Evolutionary conservation across 345 rosid genomes (phyloP).

Genomic region (Eucalyptus fibrosa): DNA sequence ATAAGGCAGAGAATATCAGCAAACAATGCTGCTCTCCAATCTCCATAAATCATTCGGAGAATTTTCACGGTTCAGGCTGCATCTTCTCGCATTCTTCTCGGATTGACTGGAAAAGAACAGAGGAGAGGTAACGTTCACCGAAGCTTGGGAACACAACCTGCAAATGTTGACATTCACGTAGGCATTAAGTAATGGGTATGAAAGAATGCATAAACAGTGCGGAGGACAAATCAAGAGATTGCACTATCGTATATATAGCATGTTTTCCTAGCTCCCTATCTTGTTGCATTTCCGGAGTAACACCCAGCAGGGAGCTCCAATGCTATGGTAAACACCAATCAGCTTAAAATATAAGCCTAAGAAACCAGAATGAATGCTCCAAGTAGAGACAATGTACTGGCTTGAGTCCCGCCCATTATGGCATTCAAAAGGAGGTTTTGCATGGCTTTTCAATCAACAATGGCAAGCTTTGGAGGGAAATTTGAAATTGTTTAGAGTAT

Average conservation of each 20-base stretch:
- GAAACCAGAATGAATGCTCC: neutral
- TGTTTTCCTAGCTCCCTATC: neutral
- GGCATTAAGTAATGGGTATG: neutral
- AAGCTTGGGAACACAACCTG: constrained; percentile 97
- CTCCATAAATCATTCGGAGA: neutral
- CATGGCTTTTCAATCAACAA: neutral
- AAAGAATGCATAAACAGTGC: neutral
- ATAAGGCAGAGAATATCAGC: neutral
- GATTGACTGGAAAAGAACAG: constrained; percentile 85
- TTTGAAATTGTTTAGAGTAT: neutral
- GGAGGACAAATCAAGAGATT: neutral
- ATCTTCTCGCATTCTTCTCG: constrained; percentile 83
- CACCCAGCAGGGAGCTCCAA: neutral
- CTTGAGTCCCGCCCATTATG: neutral
- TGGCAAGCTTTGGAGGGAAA: neutral
- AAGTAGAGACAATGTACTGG: neutral
- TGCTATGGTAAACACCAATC: neutral
- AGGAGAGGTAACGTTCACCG: constrained; percentile 81
- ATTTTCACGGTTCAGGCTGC: constrained; percentile 32
- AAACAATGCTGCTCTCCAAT: neutral
- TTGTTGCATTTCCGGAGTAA: neutral
- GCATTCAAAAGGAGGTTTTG: neutral
- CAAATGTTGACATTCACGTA: neutral
- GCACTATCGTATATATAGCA: neutral
- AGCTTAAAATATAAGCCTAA: neutral